Evolutionary conservation across 768 basidiomycete genomes (phyloP).

Genomic region (Mycena polygramma): DNA sequence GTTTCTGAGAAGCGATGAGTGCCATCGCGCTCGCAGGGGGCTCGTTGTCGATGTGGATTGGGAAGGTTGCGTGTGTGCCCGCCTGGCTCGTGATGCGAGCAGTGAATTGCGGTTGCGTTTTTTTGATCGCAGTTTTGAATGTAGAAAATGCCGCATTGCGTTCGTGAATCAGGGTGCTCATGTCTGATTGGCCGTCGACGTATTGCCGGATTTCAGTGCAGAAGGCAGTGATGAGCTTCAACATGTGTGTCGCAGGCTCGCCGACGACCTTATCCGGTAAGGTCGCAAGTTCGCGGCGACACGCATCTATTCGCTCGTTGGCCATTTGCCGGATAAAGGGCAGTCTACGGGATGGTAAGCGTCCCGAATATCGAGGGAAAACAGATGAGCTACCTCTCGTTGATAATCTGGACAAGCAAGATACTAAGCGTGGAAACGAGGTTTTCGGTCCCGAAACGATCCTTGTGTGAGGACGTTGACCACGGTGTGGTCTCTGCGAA

Average conservation of each 20-base stretch:
- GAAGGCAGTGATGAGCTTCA: conserved; percentile 51
- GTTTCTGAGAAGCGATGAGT: conserved; percentile 32
- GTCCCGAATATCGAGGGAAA: neutral
- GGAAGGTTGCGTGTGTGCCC: conserved; percentile 10
- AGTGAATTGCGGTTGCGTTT: conserved; percentile 53
- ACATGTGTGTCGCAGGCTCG: conserved; percentile 54
- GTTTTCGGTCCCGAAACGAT: conserved; percentile 53
- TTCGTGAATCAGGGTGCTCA: conserved; percentile 46
- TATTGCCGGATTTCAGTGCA: conserved; percentile 45
- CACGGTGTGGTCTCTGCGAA: conserved; percentile 54
- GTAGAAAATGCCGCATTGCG: conserved; percentile 44
- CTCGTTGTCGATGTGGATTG: conserved; percentile 37
- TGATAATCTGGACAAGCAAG: conserved; percentile 53
- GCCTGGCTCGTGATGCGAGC: conserved; percentile 36
- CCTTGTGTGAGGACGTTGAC: conserved; percentile 41
- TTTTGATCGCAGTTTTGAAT: conserved; percentile 49
- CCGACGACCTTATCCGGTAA: conserved; percentile 47
- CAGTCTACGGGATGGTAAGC: conserved; percentile 18
- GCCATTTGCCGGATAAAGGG: conserved; percentile 44
- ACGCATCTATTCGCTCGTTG: conserved; percentile 45
- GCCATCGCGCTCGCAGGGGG: conserved; percentile 32
- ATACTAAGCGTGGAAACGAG: conserved; percentile 51
- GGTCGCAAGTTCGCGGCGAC: conserved; percentile 40
- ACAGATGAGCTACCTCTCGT: conserved; percentile 24
- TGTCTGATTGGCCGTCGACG: conserved; percentile 45